These are phyloP conservation scores for Aureobasidium pullulans DNA, from an alignment of 2,329 filamentous ascomycete genomes.

Conservation along the genomic window DNA sequence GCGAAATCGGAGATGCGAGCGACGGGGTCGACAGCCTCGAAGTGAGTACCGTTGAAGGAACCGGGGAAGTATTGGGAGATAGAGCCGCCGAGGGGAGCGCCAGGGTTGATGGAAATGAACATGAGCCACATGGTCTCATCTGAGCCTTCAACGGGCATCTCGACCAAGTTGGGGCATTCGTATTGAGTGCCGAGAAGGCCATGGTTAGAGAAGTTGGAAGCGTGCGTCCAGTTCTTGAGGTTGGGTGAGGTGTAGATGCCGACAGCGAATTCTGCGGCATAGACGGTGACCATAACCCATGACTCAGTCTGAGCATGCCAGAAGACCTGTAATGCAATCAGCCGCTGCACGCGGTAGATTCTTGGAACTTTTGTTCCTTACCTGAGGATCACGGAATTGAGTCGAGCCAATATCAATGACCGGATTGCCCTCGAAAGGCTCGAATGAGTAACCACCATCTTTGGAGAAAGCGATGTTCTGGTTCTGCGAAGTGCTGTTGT, in stretches of 20 bases:
- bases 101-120: slow-evolving; percentile 49
- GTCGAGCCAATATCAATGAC: slow-evolving; percentile 48
- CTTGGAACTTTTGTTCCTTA: not conserved
- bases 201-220: slow-evolving; percentile 50
- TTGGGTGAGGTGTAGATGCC: slow-evolving; percentile 56
- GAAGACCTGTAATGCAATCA: slow-evolving; percentile 35
- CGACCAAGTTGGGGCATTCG: slow-evolving; percentile 57
- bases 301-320: slow-evolving; percentile 43
- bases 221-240: slow-evolving; percentile 51
- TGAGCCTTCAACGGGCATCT: slow-evolving; percentile 42
- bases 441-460: slow-evolving; percentile 57
- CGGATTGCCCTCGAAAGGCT: slow-evolving; percentile 53
- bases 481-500: slow-evolving; percentile 38
- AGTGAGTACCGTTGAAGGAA: slow-evolving; percentile 58
- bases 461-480: slow-evolving; percentile 56
- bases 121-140: slow-evolving; percentile 40
- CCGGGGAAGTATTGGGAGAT: slow-evolving; percentile 52
- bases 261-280: slow-evolving; percentile 47
- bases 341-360: not conserved
- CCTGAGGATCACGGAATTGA: slow-evolving; percentile 59
- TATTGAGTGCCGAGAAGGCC: slow-evolving; percentile 51
- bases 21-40: slow-evolving; percentile 37
- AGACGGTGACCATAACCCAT: slow-evolving; percentile 54
- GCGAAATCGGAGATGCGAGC: slow-evolving; percentile 26
- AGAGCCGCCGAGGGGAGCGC: slow-evolving; percentile 50